These are phyloP conservation scores for Umbelopsis sp. DNA, from an alignment of 192 early-diverging fungal genomes.

Conservation along the genomic window DNA sequence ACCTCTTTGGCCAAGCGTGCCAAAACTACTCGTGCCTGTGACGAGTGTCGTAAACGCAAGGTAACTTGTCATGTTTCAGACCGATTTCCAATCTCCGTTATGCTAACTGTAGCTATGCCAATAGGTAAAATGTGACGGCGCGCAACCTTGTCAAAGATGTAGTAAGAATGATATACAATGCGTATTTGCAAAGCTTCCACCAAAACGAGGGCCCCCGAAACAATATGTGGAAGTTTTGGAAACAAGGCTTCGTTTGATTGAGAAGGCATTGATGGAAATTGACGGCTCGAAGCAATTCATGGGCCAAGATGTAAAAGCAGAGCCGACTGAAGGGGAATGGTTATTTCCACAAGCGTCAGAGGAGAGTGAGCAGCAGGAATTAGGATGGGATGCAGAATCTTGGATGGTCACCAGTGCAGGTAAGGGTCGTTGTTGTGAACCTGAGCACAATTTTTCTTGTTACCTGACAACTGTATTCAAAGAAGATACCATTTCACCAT, in stretches of 20 bases:
- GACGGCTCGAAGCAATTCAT: constrained; percentile 21
- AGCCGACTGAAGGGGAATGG: background rate
- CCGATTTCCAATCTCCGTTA: constrained; percentile 9
- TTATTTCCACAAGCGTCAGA: background rate
- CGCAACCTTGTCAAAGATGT: constrained; percentile 41
- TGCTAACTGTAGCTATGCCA: background rate
- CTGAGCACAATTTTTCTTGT: too few species aligned
- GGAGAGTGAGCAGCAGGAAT: background rate
- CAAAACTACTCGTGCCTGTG: constrained; percentile 26
- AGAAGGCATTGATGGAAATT: constrained; percentile 32
- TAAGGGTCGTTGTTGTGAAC: background rate
- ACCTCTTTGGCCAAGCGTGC: background rate
- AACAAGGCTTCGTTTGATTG: constrained; percentile 33
- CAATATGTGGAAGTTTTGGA: constrained; percentile 45
- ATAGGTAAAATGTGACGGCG: constrained; percentile 45
- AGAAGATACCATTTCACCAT: background rate
- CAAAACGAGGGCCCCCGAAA: constrained; percentile 43
- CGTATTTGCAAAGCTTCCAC: constrained; percentile 34
- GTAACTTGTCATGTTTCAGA: constrained; percentile 24
- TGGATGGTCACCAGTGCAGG: background rate
- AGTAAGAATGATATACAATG: constrained; percentile 27
- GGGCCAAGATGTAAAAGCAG: background rate
- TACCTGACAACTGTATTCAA: background rate
- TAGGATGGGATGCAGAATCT: background rate
- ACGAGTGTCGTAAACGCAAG: constrained; percentile 39